Conservation (phyloP, 1,284 basidiomycete species). For the Athelia psychrophila region DNA sequence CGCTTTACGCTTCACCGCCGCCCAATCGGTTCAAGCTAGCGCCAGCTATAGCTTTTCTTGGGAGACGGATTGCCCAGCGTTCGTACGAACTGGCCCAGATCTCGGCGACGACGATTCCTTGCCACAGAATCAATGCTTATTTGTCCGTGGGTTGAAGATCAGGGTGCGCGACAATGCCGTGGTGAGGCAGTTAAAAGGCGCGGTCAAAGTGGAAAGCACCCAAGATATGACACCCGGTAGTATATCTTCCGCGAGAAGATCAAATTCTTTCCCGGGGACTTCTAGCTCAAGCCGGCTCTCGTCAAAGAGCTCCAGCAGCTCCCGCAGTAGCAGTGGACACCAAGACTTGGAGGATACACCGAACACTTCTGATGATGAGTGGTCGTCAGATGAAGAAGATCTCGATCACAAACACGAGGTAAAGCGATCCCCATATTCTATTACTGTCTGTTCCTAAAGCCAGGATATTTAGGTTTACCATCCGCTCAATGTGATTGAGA, state of each 20-base stretch:
- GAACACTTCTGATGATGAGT: not conserved
- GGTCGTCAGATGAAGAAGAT: not conserved
- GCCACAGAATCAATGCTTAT: not conserved
- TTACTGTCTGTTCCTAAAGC: not conserved
- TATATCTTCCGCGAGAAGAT: not conserved
- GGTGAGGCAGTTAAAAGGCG: not conserved
- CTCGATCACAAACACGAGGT: not conserved
- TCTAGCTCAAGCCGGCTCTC: not conserved
- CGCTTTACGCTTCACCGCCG: not conserved
- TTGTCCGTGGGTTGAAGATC: conserved; percentile 1
- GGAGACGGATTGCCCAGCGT: not conserved
- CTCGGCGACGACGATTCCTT: not conserved
- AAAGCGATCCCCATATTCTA: not conserved
- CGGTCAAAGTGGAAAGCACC: not conserved
- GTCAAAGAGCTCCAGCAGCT: not conserved
- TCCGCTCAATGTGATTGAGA: not conserved
- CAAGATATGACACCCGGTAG: not conserved
- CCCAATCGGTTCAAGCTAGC: not conserved
- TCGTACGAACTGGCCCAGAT: not conserved
- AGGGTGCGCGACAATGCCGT: not conserved
- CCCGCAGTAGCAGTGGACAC: not conserved
- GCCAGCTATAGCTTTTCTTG: not conserved
- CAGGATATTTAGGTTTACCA: not conserved
- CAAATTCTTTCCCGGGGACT: not conserved
- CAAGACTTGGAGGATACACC: not conserved